Evolutionary conservation across 768 basidiomycete species (phyloP).

Genomic region (Amanita jacksonii): DNA sequence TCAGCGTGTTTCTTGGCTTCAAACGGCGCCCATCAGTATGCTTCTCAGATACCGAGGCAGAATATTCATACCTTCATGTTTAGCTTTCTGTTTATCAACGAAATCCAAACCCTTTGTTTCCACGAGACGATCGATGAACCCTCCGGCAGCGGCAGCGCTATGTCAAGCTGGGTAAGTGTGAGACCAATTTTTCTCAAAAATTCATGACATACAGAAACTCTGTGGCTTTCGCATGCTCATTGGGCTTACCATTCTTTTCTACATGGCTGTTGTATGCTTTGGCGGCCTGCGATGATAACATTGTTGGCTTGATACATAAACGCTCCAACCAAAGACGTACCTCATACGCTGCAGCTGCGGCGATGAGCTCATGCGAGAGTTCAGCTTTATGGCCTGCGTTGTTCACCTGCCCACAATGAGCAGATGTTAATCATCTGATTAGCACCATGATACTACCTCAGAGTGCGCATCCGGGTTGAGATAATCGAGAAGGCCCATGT

Average conservation of each 20-base stretch:
- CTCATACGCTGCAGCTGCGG: conserved; percentile 59
- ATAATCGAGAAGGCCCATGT: no score
- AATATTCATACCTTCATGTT: conserved; percentile 11
- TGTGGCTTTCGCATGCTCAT: conserved; percentile 42
- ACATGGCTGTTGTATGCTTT: conserved; percentile 55
- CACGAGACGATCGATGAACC: conserved; percentile 40
- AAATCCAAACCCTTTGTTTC: conserved; percentile 45
- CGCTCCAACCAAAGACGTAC: conserved; percentile 19
- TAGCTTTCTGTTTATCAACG: conserved; percentile 17
- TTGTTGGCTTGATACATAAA: background rate
- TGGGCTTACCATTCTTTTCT: conserved; percentile 37
- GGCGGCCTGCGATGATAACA: conserved; percentile 39
- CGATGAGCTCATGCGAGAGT: conserved; percentile 58
- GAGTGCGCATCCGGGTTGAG: no score
- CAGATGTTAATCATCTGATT: background rate
- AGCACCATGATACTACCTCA: no score
- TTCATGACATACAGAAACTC: conserved; percentile 32
- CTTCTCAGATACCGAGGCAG: background rate
- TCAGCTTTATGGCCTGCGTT: conserved; percentile 45
- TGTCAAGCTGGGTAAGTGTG: background rate
- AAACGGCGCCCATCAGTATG: background rate
- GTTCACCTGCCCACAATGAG: conserved; percentile 26
- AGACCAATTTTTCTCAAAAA: background rate
- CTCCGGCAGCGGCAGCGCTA: conserved; percentile 49
- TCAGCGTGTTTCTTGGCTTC: background rate